Base-by-base conservation (phyloP, 2,329 filamentous ascomycete species). In the Cladosporium oxysporum region DNA sequence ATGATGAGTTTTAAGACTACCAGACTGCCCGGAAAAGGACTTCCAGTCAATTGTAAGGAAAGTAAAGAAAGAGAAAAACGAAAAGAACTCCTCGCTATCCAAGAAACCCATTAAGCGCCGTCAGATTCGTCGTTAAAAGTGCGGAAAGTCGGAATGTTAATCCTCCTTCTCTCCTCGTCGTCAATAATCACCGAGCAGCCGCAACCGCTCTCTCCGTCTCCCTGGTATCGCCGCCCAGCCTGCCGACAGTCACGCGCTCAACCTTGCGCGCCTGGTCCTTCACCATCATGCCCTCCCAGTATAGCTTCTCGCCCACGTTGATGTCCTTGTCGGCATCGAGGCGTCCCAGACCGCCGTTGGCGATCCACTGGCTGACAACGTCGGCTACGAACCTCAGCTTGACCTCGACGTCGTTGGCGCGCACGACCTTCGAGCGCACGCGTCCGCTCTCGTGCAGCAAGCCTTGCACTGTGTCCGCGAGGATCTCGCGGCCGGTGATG, bases 371-470 rank as follows among this genome's bases (percentile, higher is more conserved):
- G 69, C 84, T 84, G 12, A 92, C 83, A 18, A 92, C 84, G 61
- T 84, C 79, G 70, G 85, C 83, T 72, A 93, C 87, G 74, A 93
- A 93, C 66, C 88, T 84, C 66, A 94, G 84, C 81, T 94, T 94
- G 71, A 83, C 83, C 37, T 88, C 86, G 74, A 94, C 87, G 69
- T 89, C 86, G 75, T 94, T 94, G 49, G 89, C 88, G 23, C 85
- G 84, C 0, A 91, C 89, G 65, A 92, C 66, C 49, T 72, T 71
- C 71, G 72, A 83, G 81, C 64, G 82, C 79, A 69, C 80, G 80
- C 66, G 62, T 77, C 80, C 59, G 77, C 78, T 61, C 77, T 81
- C 79, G 79, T 92, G 91, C 52, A 94, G 83, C 14, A 94, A 82
- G 5, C 90, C 90, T 74, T 91, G 89, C 7, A 92, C 79, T 5